Percentiles rank a stretch among this genome's conserved stretches.
phyloP scores from a whole-genome alignment of 257 asterid genomes.

The Nicotiana paniculata region DNA sequence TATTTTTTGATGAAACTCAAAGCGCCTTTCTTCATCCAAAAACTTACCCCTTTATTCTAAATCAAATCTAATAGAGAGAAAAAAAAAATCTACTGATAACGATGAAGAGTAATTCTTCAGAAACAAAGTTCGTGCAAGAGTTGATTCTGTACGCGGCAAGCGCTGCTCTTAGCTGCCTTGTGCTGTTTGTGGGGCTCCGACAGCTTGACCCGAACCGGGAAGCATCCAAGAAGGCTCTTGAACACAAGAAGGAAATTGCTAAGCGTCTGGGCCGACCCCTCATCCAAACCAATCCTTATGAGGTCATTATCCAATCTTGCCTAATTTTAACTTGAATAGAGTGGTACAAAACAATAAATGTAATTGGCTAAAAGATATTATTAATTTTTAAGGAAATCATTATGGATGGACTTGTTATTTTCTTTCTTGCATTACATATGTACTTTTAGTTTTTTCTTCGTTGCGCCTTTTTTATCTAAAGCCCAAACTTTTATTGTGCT shows the following conservation, averaged over 20 bases:
- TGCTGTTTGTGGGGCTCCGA: conserved; percentile 64
- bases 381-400: too few species aligned
- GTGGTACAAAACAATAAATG: too few species aligned
- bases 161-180: conserved; percentile 84
- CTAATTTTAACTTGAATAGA: not conserved
- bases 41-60: not conserved
- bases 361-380: too few species aligned
- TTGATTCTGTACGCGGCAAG: conserved; percentile 79
- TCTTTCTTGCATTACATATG: too few species aligned
- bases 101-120: conserved; percentile 45
- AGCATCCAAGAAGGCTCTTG: conserved; percentile 62
- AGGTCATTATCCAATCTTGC: conserved; percentile 36
- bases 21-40: not conserved
- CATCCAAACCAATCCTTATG: conserved; percentile 68
- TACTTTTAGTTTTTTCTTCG: too few species aligned
- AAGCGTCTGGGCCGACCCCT: conserved; percentile 88
- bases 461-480: too few species aligned
- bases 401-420: too few species aligned
- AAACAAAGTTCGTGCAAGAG: conserved; percentile 56
- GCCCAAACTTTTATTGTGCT: too few species aligned
- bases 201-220: conserved; percentile 85
- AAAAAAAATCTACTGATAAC: not conserved
- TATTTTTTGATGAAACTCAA: not conserved
- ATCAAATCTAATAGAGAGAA: not conserved
- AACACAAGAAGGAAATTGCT: conserved; percentile 80